phyloP scores from a whole-genome alignment of 257 asterid genomes.

The Mentha longifolia region DNA sequence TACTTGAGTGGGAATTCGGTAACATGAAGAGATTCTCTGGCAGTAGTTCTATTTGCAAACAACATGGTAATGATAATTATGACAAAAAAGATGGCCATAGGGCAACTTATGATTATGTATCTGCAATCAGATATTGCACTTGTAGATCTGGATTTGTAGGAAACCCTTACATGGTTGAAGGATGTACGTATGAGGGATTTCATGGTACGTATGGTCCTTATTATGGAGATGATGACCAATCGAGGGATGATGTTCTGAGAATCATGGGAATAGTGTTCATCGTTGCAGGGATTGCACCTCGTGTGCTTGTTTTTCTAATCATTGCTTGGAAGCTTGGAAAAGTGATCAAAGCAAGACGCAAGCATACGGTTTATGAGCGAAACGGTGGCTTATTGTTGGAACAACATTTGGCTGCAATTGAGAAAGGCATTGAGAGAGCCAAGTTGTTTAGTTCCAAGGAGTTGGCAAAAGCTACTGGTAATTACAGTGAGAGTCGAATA shows the following conservation, averaged over 20 bases:
- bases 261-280: not conserved
- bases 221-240: no score
- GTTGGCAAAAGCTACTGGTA: no score
- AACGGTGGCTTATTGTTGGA: no score
- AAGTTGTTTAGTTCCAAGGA: no score
- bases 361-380: slow-evolving; percentile 22
- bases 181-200: slow-evolving; percentile 22
- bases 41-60: not conserved
- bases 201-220: no score
- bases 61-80: no score
- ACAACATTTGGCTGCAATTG: no score
- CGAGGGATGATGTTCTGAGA: no score
- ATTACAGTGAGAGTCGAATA: no score
- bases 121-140: not conserved
- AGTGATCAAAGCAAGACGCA: slow-evolving; percentile 20
- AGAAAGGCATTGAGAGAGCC: no score
- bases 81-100: no score
- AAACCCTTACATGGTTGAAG: slow-evolving; percentile 38
- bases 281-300: slow-evolving; percentile 26
- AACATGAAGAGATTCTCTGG: no score
- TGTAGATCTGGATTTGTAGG: slow-evolving; percentile 27
- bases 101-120: not conserved
- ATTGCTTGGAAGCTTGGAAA: slow-evolving; percentile 26
- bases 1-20: slow-evolving; percentile 40
- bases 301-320: slow-evolving; percentile 10